Conservation (phyloP, 2,329 filamentous ascomycete genomes). For the Orbilia blumenaviensis region DNA sequence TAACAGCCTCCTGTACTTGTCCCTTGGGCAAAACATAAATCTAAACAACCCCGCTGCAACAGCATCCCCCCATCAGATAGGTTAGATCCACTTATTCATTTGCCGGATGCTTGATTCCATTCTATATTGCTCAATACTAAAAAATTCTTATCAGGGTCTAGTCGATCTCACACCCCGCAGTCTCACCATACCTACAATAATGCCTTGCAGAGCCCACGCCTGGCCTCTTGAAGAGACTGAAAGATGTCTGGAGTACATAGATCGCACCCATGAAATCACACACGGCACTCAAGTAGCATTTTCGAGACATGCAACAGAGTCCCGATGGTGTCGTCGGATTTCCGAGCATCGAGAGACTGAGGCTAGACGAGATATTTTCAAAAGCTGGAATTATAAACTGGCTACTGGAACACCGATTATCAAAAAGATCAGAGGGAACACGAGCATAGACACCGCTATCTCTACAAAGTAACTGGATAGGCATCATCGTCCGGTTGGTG, state of each 20-base stretch:
- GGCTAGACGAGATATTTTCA: neutral
- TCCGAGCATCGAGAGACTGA: slow-evolving; percentile 26
- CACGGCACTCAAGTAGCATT: neutral
- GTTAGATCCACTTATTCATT: neutral
- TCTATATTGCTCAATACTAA: neutral
- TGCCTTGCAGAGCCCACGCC: slow-evolving; percentile 50
- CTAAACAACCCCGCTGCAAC: neutral
- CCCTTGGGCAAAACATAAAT: too few relatives aligned
- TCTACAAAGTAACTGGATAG: neutral
- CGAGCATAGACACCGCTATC: neutral
- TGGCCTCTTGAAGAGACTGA: slow-evolving; percentile 40
- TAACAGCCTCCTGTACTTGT: neutral
- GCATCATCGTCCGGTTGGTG: neutral
- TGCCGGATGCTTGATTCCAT: too few relatives aligned
- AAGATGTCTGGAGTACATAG: slow-evolving; percentile 26
- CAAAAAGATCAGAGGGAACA: slow-evolving; percentile 25
- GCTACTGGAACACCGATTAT: slow-evolving; percentile 39
- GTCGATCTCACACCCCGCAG: neutral
- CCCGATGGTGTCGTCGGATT: slow-evolving; percentile 37
- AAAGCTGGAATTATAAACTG: slow-evolving; percentile 21
- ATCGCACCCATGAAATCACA: slow-evolving; percentile 11
- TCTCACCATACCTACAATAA: neutral
- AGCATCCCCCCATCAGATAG: neutral
- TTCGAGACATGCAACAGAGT: slow-evolving; percentile 15
- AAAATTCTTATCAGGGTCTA: too few relatives aligned